phyloP scores from a whole-genome alignment of 164 flowering plant genomes.

The Akebia trifoliata region DNA sequence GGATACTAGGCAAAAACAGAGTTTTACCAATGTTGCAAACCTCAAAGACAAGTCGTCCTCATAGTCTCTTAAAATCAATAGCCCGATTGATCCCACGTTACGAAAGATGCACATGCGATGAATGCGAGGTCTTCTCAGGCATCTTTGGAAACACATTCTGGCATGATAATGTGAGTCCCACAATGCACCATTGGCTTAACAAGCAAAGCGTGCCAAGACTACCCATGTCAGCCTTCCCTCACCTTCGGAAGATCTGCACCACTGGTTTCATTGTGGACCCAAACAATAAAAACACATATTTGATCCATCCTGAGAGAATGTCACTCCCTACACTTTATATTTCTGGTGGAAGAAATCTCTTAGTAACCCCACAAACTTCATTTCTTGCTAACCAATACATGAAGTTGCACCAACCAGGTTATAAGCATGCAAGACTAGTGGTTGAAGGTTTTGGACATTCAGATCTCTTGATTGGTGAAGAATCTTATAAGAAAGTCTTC shows the following conservation, averaged over 20 bases:
- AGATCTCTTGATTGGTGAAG: slow-evolving; percentile 51
- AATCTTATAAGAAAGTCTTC: slow-evolving; percentile 38
- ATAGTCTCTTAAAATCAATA: slow-evolving; percentile 33
- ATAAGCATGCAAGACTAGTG: slow-evolving; percentile 43
- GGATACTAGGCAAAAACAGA: slow-evolving; percentile 36
- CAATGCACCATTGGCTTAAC: slow-evolving; percentile 46
- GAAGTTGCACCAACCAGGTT: slow-evolving; percentile 61
- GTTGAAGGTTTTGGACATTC: slow-evolving; percentile 59
- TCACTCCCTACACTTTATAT: slow-evolving; percentile 45
- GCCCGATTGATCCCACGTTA: slow-evolving; percentile 45
- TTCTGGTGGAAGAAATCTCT: slow-evolving; percentile 43
- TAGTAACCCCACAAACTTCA: slow-evolving; percentile 51
- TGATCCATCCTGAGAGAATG: slow-evolving; percentile 60
- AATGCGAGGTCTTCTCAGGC: slow-evolving; percentile 55
- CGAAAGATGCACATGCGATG: slow-evolving; percentile 49
- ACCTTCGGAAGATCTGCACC: slow-evolving; percentile 48
- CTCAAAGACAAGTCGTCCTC: slow-evolving; percentile 25
- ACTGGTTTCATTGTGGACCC: slow-evolving; percentile 46
- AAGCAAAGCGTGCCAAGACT: slow-evolving; percentile 31
- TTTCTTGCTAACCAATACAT: slow-evolving; percentile 52
- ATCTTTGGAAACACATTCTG: slow-evolving; percentile 54
- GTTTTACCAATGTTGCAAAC: slow-evolving; percentile 26
- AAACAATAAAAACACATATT: slow-evolving; percentile 34
- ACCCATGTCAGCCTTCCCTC: slow-evolving; percentile 55
- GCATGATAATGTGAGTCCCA: slow-evolving; percentile 46